A percentile compares a stretch with the other conserved stretches of the same genome.
Evolutionary conservation across 2,329 filamentous ascomycete genomes (phyloP).

Genomic region (Nemania bipapillata): DNA sequence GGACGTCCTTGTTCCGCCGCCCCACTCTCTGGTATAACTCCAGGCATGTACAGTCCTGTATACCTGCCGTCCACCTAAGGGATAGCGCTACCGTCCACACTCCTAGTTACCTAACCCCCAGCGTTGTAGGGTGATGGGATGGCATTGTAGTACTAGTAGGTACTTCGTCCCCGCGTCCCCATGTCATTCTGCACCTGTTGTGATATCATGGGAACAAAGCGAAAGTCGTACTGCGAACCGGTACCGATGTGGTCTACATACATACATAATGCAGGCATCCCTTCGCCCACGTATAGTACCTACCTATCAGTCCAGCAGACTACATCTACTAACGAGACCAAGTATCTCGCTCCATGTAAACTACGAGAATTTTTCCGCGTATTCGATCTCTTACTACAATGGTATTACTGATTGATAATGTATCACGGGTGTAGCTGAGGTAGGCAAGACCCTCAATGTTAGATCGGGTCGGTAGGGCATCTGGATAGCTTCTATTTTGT

Average conservation of each 20-base stretch:
- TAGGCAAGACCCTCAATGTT: constrained; percentile 1
- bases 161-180: neutral
- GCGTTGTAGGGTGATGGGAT: neutral
- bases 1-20: constrained; percentile 28
- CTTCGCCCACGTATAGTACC: constrained; percentile 7
- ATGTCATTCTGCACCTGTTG: neutral
- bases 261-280: neutral
- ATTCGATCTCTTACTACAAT: neutral
- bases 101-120: neutral
- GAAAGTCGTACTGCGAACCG: neutral
- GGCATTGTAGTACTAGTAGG: neutral
- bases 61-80: neutral
- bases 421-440: neutral
- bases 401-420: neutral
- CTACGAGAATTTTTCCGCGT: neutral
- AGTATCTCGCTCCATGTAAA: too few species aligned
- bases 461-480: neutral
- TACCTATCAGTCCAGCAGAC: neutral
- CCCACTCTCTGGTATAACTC: constrained; percentile 13
- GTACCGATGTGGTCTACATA: neutral
- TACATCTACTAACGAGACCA: too few species aligned
- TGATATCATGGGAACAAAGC: constrained; percentile 21
- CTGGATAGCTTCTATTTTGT: constrained; percentile 1
- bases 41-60: neutral
- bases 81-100: neutral